These are phyloP conservation scores for Noccaea caerulescens DNA, from an alignment of 345 rosid species.

Conservation along the genomic window DNA sequence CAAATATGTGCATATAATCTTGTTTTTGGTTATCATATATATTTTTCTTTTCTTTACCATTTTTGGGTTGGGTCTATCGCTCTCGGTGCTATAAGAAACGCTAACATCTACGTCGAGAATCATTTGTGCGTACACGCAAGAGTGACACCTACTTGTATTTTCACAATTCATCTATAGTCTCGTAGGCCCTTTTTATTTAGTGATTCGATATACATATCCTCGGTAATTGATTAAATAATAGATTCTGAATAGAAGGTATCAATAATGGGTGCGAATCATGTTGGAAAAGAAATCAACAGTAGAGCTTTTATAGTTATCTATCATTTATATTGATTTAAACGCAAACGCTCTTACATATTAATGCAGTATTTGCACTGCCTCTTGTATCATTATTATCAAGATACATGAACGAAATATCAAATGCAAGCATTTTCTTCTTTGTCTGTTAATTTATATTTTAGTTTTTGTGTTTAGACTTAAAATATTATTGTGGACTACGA, in stretches of 20 bases:
- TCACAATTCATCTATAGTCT: constrained; percentile 25
- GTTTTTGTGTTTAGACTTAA: background rate
- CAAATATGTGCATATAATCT: background rate
- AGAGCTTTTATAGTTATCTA: background rate
- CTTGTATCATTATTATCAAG: background rate
- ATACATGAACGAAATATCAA: background rate
- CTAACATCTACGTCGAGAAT: constrained; percentile 37
- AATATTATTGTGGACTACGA: background rate
- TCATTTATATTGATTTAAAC: background rate
- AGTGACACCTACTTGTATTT: constrained; percentile 30
- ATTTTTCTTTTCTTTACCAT: constrained; percentile 28
- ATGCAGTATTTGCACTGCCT: background rate
- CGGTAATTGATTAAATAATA: background rate
- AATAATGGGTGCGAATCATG: constrained; percentile 11
- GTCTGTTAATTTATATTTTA: background rate
- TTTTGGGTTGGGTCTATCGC: constrained; percentile 30
- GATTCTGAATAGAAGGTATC: constrained; percentile 23
- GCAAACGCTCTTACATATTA: background rate
- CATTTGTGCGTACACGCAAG: constrained; percentile 48
- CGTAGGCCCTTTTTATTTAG: constrained; percentile 29
- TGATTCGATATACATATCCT: constrained; percentile 10
- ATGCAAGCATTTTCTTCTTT: background rate
- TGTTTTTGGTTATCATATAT: background rate
- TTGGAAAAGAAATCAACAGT: constrained; percentile 7
- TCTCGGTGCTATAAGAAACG: constrained; percentile 15